These are phyloP conservation scores for Cyclotella choctawhatcheeana DNA, from an alignment of 108 stramenopile genomes.

Conservation along the genomic window DNA sequence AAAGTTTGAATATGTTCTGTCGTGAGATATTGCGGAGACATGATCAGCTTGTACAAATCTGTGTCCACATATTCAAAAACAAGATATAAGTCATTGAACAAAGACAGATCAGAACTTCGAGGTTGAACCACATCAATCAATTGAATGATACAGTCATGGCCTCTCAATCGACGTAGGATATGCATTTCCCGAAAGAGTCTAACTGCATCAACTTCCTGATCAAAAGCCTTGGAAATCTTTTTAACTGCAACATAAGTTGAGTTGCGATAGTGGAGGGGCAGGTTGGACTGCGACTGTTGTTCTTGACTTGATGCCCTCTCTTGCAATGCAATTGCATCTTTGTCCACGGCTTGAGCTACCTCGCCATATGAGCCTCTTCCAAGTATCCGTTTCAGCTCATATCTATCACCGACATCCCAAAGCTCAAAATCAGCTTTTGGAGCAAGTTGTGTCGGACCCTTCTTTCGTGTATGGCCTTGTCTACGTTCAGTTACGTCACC, in stretches of 20 bases:
- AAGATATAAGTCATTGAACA: slow-evolving; percentile 89
- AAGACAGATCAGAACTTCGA: slow-evolving; percentile 66
- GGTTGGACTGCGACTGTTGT: slow-evolving; percentile 5
- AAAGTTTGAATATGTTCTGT: slow-evolving; percentile 98
- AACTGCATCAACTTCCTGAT: slow-evolving; percentile 91
- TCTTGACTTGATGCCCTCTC: slow-evolving; percentile 11
- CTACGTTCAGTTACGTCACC: slow-evolving; percentile 30
- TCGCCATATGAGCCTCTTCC: slow-evolving; percentile 97
- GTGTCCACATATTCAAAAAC: slow-evolving; percentile 97
- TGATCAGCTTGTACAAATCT: slow-evolving; percentile 98
- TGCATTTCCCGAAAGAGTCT: slow-evolving; percentile 94
- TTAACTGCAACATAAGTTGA: slow-evolving; percentile 92
- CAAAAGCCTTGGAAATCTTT: slow-evolving; percentile 92
- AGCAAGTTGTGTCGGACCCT: slow-evolving; percentile 7
- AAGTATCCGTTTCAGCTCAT: slow-evolving; percentile 83
- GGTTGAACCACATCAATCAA: slow-evolving; percentile 92
- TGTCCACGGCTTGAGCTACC: slow-evolving; percentile 95
- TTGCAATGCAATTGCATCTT: slow-evolving; percentile 24
- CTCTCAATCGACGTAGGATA: slow-evolving; percentile 87
- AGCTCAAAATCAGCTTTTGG: slow-evolving; percentile 68
- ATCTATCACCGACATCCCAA: slow-evolving; percentile 94
- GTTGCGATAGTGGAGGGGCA: slow-evolving; percentile 28
- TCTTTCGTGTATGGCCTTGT: slow-evolving; percentile 23
- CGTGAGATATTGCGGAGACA: slow-evolving; percentile 97
- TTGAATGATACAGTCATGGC: slow-evolving; percentile 91